Conservation (phyloP, 2,329 filamentous ascomycete genomes). For the Beauveria brongniartii region DNA sequence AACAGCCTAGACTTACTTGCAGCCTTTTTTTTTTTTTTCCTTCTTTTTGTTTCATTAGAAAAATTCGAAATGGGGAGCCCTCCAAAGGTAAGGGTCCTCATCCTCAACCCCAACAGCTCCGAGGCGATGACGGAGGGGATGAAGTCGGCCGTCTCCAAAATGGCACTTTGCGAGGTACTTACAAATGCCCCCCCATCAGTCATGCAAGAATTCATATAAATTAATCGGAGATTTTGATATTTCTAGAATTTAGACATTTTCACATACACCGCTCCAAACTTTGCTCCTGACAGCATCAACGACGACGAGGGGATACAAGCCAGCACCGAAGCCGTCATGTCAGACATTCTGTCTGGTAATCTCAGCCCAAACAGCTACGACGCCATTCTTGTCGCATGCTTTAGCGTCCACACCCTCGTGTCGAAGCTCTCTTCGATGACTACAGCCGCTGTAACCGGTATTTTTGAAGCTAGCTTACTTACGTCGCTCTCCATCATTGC, state of each 20-base stretch:
- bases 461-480: slow-evolving; percentile 77
- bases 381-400: slow-evolving; percentile 82
- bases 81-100: slow-evolving; percentile 41
- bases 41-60: not conserved
- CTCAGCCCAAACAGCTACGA: slow-evolving; percentile 45
- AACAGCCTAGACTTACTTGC: not conserved
- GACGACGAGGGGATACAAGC: slow-evolving; percentile 57
- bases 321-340: slow-evolving; percentile 56
- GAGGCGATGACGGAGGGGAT: slow-evolving; percentile 62
- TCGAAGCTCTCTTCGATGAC: slow-evolving; percentile 38
- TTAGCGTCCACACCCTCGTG: slow-evolving; percentile 75
- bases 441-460: slow-evolving; percentile 44
- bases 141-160: slow-evolving; percentile 36
- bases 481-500: slow-evolving; percentile 46
- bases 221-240: too few species aligned
- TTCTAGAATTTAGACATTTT: slow-evolving; percentile 40
- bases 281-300: slow-evolving; percentile 69
- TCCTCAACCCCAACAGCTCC: slow-evolving; percentile 77
- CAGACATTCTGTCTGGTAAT: slow-evolving; percentile 37
- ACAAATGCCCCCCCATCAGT: too few species aligned
- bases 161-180: slow-evolving; percentile 30
- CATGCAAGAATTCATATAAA: too few species aligned
- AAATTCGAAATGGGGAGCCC: slow-evolving; percentile 1
- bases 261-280: slow-evolving; percentile 57
- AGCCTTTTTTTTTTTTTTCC: slow-evolving; percentile 3